Base-by-base conservation (phyloP, 495 filamentous ascomycete genomes). In the Aspergillus cavernicola region DNA sequence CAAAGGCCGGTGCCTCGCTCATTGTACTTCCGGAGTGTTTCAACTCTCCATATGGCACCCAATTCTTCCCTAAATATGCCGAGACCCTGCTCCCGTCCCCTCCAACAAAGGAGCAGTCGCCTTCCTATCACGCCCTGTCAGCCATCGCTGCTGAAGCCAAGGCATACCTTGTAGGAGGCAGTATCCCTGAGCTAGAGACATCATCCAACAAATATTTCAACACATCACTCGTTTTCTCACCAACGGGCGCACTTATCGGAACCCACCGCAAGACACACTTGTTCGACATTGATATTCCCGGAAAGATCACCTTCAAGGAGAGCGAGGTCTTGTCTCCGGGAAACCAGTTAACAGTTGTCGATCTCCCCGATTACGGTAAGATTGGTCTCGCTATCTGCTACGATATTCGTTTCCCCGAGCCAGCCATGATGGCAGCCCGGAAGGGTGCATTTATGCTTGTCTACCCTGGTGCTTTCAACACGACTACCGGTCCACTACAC, bases 261-360 rank as follows among this genome's bases (percentile, higher is more conserved):
- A 88, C 82, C 2, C 92, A 99, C 65, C 83, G 93, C 55, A 99
- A 99, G 68, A 82, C 93, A 16, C 93, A 99, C 66, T 79, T 99
- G n/a, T 99, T 99, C 73, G 93, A 99, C 73, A 99, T 99, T 61
- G 87, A 92, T 66, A 99, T 99, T 61, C 93, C 93, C 1, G 92
- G 90, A 24, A 89, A 89, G 67, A 96, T 99, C 66, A 85, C 64
- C 12, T 99, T 99, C 75, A 81, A 80, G 53, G 93, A 99, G 70
- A 88, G 83, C 46, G 90, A 96, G 41, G 89, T 96, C 7, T 78
- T 99, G 16, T 85, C 78, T 1, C 87, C 93, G 0, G 93, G 93
- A 0, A 83, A 89, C 68, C 81, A 85, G 56, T 59, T 95, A 36
- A 95, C 92, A 0, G 65, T 97, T 0, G 72, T 97, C 18, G 86